Evolutionary conservation across 306 rosid species (phyloP).

Genomic region (Echinosophora koreensis): DNA sequence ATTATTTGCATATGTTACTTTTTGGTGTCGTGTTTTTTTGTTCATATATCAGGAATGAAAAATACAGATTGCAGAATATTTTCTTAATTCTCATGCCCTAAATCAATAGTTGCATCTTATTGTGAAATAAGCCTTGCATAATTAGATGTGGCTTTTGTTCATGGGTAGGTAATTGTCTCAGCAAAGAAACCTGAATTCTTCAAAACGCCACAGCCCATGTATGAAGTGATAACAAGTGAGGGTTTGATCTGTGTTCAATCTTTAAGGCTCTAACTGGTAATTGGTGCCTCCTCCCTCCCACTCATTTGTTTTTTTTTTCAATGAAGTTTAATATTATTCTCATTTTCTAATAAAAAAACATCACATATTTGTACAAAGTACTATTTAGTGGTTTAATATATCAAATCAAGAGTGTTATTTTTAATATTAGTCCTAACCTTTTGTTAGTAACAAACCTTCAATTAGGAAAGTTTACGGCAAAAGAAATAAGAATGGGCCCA

Average conservation of each 20-base stretch:
- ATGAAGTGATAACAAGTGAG: neutral
- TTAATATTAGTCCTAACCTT: too few relatives aligned
- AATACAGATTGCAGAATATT: too few relatives aligned
- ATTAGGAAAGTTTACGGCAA: too few relatives aligned
- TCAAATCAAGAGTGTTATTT: too few relatives aligned
- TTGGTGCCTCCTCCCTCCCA: too few relatives aligned
- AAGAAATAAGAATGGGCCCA: too few relatives aligned
- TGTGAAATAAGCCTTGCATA: slow-evolving; percentile 14
- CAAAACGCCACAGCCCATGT: slow-evolving; percentile 45
- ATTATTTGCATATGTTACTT: neutral
- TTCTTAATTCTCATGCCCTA: neutral
- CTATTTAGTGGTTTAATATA: too few relatives aligned
- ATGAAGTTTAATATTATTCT: neutral
- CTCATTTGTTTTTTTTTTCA: too few relatives aligned
- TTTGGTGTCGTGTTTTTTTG: neutral
- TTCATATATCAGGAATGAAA: neutral
- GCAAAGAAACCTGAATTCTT: slow-evolving; percentile 84
- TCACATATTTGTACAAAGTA: neutral
- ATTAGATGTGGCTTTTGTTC: neutral
- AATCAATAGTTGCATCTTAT: neutral
- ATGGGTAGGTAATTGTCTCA: slow-evolving; percentile 69
- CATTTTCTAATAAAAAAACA: neutral
- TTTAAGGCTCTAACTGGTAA: too few relatives aligned
- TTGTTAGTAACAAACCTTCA: too few relatives aligned
- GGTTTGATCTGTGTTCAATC: neutral